Conservation (phyloP, 2,329 filamentous ascomycete genomes). For the Orbilia quercus region DNA sequence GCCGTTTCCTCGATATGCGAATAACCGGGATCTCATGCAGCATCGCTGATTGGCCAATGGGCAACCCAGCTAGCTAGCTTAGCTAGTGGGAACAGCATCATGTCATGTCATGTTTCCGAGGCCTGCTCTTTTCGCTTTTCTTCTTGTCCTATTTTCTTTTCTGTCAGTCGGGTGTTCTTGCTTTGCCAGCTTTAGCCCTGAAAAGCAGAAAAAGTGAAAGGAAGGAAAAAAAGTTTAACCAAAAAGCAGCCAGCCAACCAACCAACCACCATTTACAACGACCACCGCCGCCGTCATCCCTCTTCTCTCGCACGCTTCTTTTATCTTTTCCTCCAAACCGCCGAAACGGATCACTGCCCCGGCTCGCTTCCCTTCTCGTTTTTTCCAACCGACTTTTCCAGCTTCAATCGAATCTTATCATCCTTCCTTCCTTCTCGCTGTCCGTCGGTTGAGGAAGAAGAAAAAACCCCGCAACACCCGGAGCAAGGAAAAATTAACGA, state of each 20-base stretch:
- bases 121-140: constrained; percentile 7
- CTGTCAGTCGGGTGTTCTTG: constrained; percentile 46
- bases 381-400: constrained; percentile 1
- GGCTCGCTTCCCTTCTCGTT: constrained; percentile 12
- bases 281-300: constrained; percentile 29
- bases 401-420: constrained; percentile 8
- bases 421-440: constrained; percentile 4
- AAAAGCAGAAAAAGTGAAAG: constrained; percentile 37
- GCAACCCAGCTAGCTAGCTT: neutral
- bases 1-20: constrained; percentile 12
- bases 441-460: constrained; percentile 5
- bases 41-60: constrained; percentile 52
- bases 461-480: constrained; percentile 56
- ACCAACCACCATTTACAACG: constrained; percentile 31
- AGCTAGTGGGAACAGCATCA: constrained; percentile 49
- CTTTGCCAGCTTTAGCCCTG: constrained; percentile 28
- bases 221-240: constrained; percentile 54
- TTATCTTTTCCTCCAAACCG: constrained; percentile 14
- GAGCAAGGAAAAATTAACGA: neutral
- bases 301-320: constrained; percentile 16
- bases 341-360: constrained; percentile 18
- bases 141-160: no score
- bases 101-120: constrained; percentile 49
- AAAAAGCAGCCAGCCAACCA: constrained; percentile 22
- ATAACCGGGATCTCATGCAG: constrained; percentile 15